These are phyloP conservation scores for Sarocladium strictum DNA, from an alignment of 2,329 filamentous ascomycete genomes.

Conservation along the genomic window DNA sequence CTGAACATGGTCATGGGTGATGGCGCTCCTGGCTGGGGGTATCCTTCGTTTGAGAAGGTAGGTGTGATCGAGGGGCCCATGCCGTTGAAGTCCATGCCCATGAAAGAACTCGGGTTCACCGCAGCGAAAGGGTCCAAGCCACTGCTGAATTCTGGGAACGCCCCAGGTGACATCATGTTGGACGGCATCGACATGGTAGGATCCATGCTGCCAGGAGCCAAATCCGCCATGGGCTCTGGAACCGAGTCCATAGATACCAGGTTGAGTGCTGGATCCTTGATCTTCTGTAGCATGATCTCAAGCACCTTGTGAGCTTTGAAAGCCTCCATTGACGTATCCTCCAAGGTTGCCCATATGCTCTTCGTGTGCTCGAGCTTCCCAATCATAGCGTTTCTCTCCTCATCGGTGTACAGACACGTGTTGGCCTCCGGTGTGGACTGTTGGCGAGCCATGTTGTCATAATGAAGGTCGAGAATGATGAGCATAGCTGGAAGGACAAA, in stretches of 20 bases:
- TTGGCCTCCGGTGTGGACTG: slow-evolving; percentile 32
- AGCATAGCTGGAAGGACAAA: slow-evolving; percentile 84
- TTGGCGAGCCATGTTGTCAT: slow-evolving; percentile 47
- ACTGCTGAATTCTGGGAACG: slow-evolving; percentile 20
- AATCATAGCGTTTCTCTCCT: slow-evolving; percentile 70
- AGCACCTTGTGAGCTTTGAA: slow-evolving; percentile 79
- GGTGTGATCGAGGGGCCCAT: slow-evolving; percentile 21
- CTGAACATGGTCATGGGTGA: slow-evolving; percentile 51
- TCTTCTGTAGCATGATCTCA: slow-evolving; percentile 77
- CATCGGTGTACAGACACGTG: slow-evolving; percentile 49
- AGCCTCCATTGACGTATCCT: slow-evolving; percentile 78
- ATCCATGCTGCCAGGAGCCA: slow-evolving; percentile 9
- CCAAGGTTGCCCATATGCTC: slow-evolving; percentile 73
- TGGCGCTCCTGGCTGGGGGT: slow-evolving; percentile 15
- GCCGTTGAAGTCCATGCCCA: slow-evolving; percentile 36
- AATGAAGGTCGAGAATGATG: slow-evolving; percentile 75
- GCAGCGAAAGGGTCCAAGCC: slow-evolving; percentile 25
- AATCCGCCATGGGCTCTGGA: slow-evolving; percentile 3
- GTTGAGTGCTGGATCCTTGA: slow-evolving; percentile 36
- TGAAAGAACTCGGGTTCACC: slow-evolving; percentile 33
- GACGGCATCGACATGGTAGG: slow-evolving; percentile 11
- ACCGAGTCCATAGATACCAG: not conserved
- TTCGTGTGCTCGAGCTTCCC: slow-evolving; percentile 64
- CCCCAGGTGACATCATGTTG: slow-evolving; percentile 17
- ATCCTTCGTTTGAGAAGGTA: slow-evolving; percentile 2